These are phyloP conservation scores for Tephrocybe sp. DNA, from an alignment of 768 basidiomycete genomes.

Conservation along the genomic window DNA sequence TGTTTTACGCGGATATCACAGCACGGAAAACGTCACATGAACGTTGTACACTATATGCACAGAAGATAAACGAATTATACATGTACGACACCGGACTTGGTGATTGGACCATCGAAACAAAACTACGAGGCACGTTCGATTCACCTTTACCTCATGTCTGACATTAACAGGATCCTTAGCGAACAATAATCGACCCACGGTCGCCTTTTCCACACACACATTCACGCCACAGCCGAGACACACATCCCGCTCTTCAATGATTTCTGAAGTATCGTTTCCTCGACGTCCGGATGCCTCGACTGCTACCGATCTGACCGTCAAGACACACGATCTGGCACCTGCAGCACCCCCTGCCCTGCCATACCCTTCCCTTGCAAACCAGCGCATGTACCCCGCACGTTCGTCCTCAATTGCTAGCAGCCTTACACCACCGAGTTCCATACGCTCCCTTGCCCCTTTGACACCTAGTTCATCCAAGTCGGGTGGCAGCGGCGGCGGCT, in stretches of 20 bases:
- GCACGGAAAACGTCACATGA: constrained; percentile 56
- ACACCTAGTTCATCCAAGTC: constrained; percentile 37
- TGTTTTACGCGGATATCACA: constrained; percentile 68
- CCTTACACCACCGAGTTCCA: constrained; percentile 43
- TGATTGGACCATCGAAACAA: constrained; percentile 69
- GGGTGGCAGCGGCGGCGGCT: constrained; percentile 52
- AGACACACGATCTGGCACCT: constrained; percentile 47
- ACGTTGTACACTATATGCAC: constrained; percentile 69
- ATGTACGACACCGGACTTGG: constrained; percentile 71
- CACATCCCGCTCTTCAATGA: constrained; percentile 66
- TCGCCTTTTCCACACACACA: constrained; percentile 37
- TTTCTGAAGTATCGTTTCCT: constrained; percentile 78
- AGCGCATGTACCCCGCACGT: constrained; percentile 27
- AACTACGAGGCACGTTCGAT: constrained; percentile 47
- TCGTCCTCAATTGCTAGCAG: constrained; percentile 31
- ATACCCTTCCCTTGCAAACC: constrained; percentile 65
- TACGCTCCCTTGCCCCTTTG: constrained; percentile 46
- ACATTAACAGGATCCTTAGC: constrained; percentile 9
- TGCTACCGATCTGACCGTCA: constrained; percentile 68
- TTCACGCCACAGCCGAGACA: constrained; percentile 60
- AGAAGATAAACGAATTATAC: constrained; percentile 81
- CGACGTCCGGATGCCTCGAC: constrained; percentile 72
- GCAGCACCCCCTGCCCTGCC: constrained; percentile 61
- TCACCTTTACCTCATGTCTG: constrained; percentile 1
- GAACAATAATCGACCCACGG: constrained; percentile 29